These are phyloP conservation scores for Penicillium pancosmium DNA, from an alignment of 495 filamentous ascomycete species.

Conservation along the genomic window DNA sequence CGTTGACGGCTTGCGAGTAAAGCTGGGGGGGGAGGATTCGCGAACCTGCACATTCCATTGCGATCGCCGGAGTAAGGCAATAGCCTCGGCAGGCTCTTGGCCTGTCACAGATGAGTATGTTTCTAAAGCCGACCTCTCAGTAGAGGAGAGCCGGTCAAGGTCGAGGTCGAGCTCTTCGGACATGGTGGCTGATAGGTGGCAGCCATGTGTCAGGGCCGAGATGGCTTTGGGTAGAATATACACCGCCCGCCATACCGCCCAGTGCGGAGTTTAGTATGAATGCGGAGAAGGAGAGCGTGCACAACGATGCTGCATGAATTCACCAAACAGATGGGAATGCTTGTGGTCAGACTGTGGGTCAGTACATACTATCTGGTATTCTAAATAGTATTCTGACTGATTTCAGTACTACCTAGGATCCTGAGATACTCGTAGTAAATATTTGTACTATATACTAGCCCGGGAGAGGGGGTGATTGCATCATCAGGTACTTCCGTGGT, in stretches of 20 bases:
- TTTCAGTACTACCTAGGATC: background rate
- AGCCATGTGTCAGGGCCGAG: constrained; percentile 20
- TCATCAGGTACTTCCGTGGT: background rate
- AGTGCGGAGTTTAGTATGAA: background rate
- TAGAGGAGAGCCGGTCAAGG: constrained; percentile 67
- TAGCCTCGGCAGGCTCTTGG: constrained; percentile 74
- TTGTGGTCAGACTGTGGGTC: background rate
- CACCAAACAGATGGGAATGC: background rate
- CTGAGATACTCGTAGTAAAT: background rate
- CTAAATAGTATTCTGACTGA: background rate
- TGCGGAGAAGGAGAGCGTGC: background rate
- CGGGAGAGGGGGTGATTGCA: constrained; percentile 1
- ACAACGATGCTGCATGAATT: too few relatives aligned
- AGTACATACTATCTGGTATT: background rate
- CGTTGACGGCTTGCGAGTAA: constrained; percentile 5
- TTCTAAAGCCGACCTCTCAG: constrained; percentile 78
- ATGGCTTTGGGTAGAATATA: constrained; percentile 13
- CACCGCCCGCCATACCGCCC: constrained; percentile 20
- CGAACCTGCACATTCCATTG: constrained; percentile 95
- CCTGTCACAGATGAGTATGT: constrained; percentile 89
- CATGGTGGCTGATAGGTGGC: constrained; percentile 35
- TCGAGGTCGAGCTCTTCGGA: constrained; percentile 62
- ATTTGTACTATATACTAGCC: background rate
- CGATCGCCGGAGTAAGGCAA: constrained; percentile 78
- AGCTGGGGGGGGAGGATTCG: constrained; percentile 6